Conservation (phyloP, 208 protist genomes). For the Crithidia sp. region DNA sequence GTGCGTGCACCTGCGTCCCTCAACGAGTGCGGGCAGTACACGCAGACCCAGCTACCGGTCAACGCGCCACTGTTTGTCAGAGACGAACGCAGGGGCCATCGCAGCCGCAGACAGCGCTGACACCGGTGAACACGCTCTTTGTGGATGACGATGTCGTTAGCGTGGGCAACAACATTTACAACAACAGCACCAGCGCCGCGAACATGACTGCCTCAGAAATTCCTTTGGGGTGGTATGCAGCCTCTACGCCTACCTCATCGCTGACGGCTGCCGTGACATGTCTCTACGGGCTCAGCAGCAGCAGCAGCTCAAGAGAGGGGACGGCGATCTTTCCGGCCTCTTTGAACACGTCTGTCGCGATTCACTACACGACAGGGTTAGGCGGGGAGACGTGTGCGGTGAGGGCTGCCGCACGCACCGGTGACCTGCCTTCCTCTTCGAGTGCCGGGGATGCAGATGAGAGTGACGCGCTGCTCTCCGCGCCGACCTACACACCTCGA, state of each 20-base stretch:
- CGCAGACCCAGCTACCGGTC: not conserved
- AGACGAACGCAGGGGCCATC: slow-evolving; percentile 3
- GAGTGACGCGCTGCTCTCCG: not conserved
- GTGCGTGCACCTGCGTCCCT: slow-evolving; percentile 25
- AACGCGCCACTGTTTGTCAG: not conserved
- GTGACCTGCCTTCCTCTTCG: not conserved
- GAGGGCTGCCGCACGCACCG: slow-evolving; percentile 9
- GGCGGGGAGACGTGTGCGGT: slow-evolving; percentile 26
- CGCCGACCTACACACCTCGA: slow-evolving; percentile 20
- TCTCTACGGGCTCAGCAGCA: slow-evolving; percentile 12
- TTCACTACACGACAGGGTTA: slow-evolving; percentile 29
- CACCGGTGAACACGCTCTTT: slow-evolving; percentile 1
- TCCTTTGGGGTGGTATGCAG: slow-evolving; percentile 25
- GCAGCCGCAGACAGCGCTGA: not conserved
- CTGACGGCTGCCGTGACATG: slow-evolving; percentile 9
- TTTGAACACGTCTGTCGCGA: slow-evolving; percentile 7
- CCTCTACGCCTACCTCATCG: not conserved
- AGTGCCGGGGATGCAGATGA: not conserved
- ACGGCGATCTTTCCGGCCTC: not conserved
- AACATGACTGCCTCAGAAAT: not conserved
- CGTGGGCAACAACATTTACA: too few species aligned
- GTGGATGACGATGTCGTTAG: slow-evolving; percentile 9
- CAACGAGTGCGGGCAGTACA: slow-evolving; percentile 2
- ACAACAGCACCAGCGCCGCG: not conserved
- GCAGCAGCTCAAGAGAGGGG: not conserved